These are phyloP conservation scores for Jaapia argillacea DNA, from an alignment of 768 basidiomycete genomes.

Conservation along the genomic window DNA sequence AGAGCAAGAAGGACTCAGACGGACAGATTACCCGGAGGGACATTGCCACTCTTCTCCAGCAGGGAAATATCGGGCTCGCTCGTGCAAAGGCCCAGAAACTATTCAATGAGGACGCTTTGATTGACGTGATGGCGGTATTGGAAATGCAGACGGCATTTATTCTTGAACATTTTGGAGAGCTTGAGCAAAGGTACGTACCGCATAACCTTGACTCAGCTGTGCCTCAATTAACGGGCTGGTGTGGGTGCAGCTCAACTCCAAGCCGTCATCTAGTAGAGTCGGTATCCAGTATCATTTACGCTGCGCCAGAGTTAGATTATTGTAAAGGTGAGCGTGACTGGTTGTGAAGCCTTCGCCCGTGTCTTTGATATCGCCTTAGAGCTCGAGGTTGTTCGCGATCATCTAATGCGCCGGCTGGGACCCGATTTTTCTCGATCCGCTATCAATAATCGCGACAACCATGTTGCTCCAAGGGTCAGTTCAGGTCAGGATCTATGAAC, in stretches of 20 bases:
- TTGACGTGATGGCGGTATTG: slow-evolving; percentile 53
- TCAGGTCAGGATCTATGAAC: slow-evolving; percentile 1
- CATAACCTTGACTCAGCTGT: background rate
- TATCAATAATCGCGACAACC: slow-evolving; percentile 34
- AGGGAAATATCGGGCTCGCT: slow-evolving; percentile 51
- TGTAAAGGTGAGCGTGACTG: slow-evolving; percentile 56
- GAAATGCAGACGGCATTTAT: slow-evolving; percentile 60
- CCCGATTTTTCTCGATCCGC: slow-evolving; percentile 47
- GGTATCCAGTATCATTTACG: slow-evolving; percentile 55
- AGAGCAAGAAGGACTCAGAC: slow-evolving; percentile 59
- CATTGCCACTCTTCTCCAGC: slow-evolving; percentile 55
- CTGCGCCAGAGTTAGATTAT: slow-evolving; percentile 38
- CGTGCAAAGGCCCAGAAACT: slow-evolving; percentile 65
- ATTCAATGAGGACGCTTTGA: slow-evolving; percentile 50
- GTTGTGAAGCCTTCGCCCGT: too few relatives aligned
- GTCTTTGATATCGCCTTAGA: slow-evolving; percentile 38
- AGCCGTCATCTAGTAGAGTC: slow-evolving; percentile 55
- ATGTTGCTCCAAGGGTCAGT: slow-evolving; percentile 42
- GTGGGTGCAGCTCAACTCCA: slow-evolving; percentile 29
- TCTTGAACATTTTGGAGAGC: slow-evolving; percentile 45
- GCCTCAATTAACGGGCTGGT: too few relatives aligned
- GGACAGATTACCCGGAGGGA: slow-evolving; percentile 53
- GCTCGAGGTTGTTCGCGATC: slow-evolving; percentile 40
- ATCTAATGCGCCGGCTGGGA: slow-evolving; percentile 48
- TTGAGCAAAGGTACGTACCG: slow-evolving; percentile 39